phyloP scores from a whole-genome alignment of 495 filamentous ascomycete species.

The Viridothelium virens region DNA sequence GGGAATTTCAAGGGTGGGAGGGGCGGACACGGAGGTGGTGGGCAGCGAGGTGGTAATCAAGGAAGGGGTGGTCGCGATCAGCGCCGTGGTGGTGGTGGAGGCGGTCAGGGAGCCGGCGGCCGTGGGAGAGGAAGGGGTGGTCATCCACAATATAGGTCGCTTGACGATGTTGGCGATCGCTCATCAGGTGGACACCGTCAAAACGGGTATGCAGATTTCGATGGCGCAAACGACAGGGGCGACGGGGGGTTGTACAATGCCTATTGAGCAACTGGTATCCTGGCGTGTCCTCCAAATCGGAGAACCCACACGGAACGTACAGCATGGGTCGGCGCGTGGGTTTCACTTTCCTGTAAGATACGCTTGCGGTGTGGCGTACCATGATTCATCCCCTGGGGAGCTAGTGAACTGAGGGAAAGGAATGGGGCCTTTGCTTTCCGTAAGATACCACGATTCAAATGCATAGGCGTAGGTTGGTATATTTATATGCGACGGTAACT shows the following conservation, averaged over 20 bases:
- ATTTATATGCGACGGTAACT: no score
- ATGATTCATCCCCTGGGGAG: no score
- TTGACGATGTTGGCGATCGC: constrained; percentile 7
- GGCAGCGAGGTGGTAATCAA: constrained; percentile 15
- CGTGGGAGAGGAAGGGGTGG: constrained; percentile 18
- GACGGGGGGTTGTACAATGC: constrained; percentile 8
- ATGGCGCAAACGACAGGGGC: constrained; percentile 1
- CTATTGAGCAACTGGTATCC: neutral
- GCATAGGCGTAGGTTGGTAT: no score
- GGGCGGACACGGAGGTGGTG: constrained; percentile 17
- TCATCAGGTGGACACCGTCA: neutral
- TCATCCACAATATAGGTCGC: constrained; percentile 12
- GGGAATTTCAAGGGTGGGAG: constrained; percentile 16
- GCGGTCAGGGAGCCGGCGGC: no score
- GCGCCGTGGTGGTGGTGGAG: constrained; percentile 13
- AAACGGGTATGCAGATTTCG: neutral
- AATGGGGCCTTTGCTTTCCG: no score
- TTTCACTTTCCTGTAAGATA: no score
- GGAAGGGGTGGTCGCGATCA: constrained; percentile 18
- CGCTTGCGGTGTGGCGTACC: no score
- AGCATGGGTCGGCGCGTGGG: no score
- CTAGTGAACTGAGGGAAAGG: no score
- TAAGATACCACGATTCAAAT: no score
- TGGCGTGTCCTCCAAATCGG: no score
- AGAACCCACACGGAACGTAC: no score